Conservation (phyloP, 108 stramenopile species). For the Cyclostephanos tholiformis region DNA sequence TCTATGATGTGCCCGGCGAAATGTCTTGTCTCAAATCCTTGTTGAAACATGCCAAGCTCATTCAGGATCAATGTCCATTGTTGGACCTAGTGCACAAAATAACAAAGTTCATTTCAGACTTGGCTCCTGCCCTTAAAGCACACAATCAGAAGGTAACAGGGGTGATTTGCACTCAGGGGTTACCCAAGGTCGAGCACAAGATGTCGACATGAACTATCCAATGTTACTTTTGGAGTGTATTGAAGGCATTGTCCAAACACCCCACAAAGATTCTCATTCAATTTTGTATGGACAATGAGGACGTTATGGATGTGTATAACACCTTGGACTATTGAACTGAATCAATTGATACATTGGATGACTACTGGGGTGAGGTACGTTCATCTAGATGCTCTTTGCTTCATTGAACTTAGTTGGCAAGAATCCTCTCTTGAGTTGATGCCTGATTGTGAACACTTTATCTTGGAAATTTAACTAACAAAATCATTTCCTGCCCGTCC, state of each 20-base stretch:
- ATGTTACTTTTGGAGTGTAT: conserved; percentile 17
- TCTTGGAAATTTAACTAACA: not conserved
- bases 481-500: not conserved
- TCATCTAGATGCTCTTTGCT: not conserved
- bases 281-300: conserved; percentile 43
- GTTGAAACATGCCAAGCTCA: not conserved
- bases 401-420: not conserved
- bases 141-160: conserved; percentile 23
- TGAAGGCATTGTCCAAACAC: not conserved
- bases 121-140: conserved; percentile 18
- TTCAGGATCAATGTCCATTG: conserved; percentile 17
- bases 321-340: conserved; percentile 10
- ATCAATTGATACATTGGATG: conserved; percentile 50
- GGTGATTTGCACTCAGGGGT: conserved; percentile 57
- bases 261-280: conserved; percentile 47
- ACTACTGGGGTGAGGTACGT: conserved; percentile 47
- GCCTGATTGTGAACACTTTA: not conserved
- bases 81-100: conserved; percentile 25
- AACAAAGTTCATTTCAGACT: conserved; percentile 9
- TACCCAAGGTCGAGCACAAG: conserved; percentile 49
- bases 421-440: not conserved
- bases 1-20: conserved; percentile 2
- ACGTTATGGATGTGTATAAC: conserved; percentile 46
- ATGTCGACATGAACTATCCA: not conserved
- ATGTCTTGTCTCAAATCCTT: not conserved